These are phyloP conservation scores for Debaryomyces sp. DNA, from an alignment of 1,139 yeast species.

Conservation along the genomic window DNA sequence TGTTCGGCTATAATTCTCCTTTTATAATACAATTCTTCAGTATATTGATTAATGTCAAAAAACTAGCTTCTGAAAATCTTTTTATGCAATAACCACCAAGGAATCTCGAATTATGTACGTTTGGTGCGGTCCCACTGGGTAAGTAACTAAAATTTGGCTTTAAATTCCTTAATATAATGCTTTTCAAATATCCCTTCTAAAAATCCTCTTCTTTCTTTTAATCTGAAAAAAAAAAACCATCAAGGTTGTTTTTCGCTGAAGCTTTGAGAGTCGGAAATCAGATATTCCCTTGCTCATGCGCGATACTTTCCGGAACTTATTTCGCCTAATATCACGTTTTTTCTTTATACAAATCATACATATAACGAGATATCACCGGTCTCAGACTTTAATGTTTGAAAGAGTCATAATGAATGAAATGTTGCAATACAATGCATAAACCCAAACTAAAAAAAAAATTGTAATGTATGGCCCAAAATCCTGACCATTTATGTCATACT, in stretches of 20 bases:
- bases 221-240: not conserved
- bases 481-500: not conserved
- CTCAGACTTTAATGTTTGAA: not conserved
- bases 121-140: not conserved
- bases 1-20: not conserved
- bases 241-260: not conserved
- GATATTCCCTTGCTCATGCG: not conserved
- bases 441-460: not conserved
- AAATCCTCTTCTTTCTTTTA: not conserved
- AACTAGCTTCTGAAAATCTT: not conserved
- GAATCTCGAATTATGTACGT: not conserved
- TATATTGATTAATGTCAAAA: not conserved
- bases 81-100: slow-evolving; percentile 4
- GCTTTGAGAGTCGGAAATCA: not conserved
- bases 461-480: not conserved
- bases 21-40: not conserved
- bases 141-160: not conserved
- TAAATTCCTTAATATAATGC: not conserved
- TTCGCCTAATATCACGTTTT: not conserved
- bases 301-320: not conserved
- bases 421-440: not conserved
- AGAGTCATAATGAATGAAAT: not conserved
- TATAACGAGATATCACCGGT: not conserved
- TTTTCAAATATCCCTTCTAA: not conserved
- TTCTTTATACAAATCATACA: not conserved